Evolutionary conservation across 192 early-diverging fungal genomes (phyloP), one percentile per base, ranked within the genome.

Genomic region (Gigaspora rosea): DNA sequence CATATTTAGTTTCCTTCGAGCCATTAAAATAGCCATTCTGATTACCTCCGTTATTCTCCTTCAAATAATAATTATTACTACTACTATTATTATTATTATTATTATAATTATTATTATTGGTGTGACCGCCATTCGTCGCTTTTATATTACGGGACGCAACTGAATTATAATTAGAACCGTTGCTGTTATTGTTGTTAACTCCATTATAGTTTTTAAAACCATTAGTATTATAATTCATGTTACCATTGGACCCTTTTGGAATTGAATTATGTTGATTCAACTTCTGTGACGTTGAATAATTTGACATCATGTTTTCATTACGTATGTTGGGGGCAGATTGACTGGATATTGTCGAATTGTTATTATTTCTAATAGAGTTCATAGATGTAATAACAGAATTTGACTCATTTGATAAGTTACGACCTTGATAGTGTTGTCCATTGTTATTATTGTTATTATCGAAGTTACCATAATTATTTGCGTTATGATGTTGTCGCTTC

Each of bases 21-120:
- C 41, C 41, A 41, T 41, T 41, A 41, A 41, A 41, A 41, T 41
- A 41, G 41, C 41, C 52, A 56, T 46, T 66, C 9, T 66, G 2
- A n/a, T 46, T 47, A 22, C 3, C 46, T n/a, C 35, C 36, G n/a
- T 22, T 70, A 56, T 56, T 54, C 11, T 12, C 75, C 63, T 65
- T 83, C 54, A 8, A 73, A 46, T 80, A 22, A 33, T 36, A n/a
- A 46, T 6, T 50, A 51, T 32, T 32, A 69, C 47, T 69, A 32
- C 52, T 56, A 36, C 36, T 22, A 36, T 4, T 27, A 36, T 71
- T 36, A 50, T 71, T 56, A 56, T 54, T 52, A 35, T 33, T 54
- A 27, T 16, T 13, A 36, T 52, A 15, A 3, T n/a, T 32, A 56
- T 56, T 54, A 20, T 71, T 71, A n/a, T 56, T 71, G 47, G 9